Evolutionary conservation across 768 basidiomycete species (phyloP), one percentile per base, ranked within the genome.

Genomic region (Boletus reticuloceps): DNA sequence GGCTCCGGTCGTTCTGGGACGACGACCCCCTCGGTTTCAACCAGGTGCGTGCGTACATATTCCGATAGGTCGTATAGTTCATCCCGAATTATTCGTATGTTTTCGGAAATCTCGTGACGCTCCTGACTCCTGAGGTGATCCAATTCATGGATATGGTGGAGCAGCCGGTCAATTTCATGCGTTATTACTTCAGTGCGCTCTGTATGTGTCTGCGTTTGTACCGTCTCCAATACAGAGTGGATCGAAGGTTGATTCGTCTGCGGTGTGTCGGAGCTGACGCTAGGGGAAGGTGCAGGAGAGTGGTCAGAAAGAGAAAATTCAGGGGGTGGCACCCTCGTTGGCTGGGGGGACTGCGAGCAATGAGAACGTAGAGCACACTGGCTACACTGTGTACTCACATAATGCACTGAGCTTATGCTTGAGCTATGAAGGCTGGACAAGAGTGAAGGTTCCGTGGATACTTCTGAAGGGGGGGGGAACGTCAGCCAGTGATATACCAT

Each of bases 31-130:
- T 64, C 59, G 47, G 58, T 58, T 52, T 48, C 60, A 14, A 66
- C 58, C 34, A 69, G 32, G 66, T 55, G 76, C 17, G 75, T 77
- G 54, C 77, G 82, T 17, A 88, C 69, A 56, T 77, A 80, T 29
- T 82, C 74, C 0, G 84, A 80, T 12, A 94, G 75, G 43, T 85
- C 82, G 13, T 76, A 77, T 4, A 96, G 73, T 59, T 89, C 85
- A 37, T 85, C 77, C 54, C 87, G 81, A 38, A 97, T 82, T 0
- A 83, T 80, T 49, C 81, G 80, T 5, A 96, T 76, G 64, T 88
- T 85, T 44, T 82, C 83, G 1, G 79, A 77, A 9, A 94, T 65
- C 16, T 85, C 85, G 27, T 81, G 76, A 31, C 77, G 81, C 59
- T 94, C 89, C 4, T 81, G 75, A 1, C 82, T 85, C 50, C 88